phyloP scores from a whole-genome alignment of 176 grass and related monocot genomes.

The Miscanthus lutarioriparius region DNA sequence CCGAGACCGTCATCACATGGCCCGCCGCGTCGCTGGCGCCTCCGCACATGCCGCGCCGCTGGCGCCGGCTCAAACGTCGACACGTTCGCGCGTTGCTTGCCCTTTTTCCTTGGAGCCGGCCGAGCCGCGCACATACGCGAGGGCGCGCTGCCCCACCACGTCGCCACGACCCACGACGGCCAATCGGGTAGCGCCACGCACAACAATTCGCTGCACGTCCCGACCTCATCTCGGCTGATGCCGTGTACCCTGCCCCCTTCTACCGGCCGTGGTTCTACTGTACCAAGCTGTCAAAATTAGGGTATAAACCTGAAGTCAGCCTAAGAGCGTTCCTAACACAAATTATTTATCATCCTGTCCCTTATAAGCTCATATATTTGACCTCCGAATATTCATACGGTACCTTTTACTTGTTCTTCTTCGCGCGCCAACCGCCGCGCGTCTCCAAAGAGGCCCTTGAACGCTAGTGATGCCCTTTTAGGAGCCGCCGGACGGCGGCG shows the following conservation, averaged over 20 bases:
- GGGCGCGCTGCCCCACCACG: constrained; percentile 10
- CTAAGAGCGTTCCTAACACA: too few species aligned
- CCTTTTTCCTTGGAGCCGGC: background rate
- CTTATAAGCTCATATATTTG: too few species aligned
- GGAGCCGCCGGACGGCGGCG: too few species aligned
- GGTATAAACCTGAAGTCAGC: too few species aligned
- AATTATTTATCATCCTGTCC: too few species aligned
- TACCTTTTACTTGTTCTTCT: too few species aligned
- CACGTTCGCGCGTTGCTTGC: background rate
- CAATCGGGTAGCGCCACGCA: constrained; percentile 13
- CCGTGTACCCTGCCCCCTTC: background rate
- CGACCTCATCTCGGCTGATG: background rate
- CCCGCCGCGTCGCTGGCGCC: background rate
- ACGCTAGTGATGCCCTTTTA: too few species aligned
- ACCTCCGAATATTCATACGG: too few species aligned
- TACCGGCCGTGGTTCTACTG: too few species aligned
- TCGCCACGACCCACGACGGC: background rate
- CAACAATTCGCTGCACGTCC: background rate
- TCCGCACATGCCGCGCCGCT: constrained; percentile 18
- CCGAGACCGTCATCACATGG: constrained; percentile 13
- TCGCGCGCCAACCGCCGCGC: too few species aligned
- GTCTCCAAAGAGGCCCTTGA: too few species aligned
- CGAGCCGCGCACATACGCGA: constrained; percentile 16
- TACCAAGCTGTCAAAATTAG: too few species aligned
- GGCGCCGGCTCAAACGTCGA: constrained; percentile 23